Base-by-base conservation (phyloP, 192 early-diverging fungal genomes). In the Gryganskiella cystojenkinii region DNA sequence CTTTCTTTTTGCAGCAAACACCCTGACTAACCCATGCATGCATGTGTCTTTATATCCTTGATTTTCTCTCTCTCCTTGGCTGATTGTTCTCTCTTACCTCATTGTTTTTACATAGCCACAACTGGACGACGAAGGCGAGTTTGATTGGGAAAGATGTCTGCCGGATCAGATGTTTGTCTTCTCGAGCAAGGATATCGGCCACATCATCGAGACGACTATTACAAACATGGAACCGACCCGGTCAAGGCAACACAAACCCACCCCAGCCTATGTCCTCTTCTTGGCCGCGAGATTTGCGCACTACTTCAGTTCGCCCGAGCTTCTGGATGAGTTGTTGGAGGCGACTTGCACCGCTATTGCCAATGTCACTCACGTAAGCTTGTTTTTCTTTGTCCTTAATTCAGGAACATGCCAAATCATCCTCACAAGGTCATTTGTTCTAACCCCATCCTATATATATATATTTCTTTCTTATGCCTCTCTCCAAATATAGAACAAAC, bases 151-250 rank as follows among this genome's bases (percentile, higher is more conserved):
- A 50, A 83, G 75, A 17, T 94, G 95, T 80, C 81, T 88, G 69
- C 90, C 90, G 15, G 92, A 95, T 83, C 95, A 99, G 79, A 99
- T 99, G 97, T 92, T 95, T 84, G 96, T 97, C n/a, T 95, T 97
- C 79, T 90, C 91, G 55, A 86, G 84, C 58, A 84, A 88, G 31
- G 89, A 89, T 8, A 82, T 95, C 50, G 84, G 88, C 14, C 85
- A 86, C 60, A 91, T 96, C 56, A 86, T 98, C 40, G 80, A 92
- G 54, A 86, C 88, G 0, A 86, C 90, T 19, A 86, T 98, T 64
- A 86, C 81, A 19, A 82, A 88, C 31, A 86, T 95, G 44, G 83
- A 85, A 56, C 91, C 92, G 0, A 82, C 86, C 31, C 83, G 83
- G 40, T 84, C 87, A 67, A 82, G 84, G 25, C 78, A 86, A 51